These are phyloP conservation scores for Paramecium sexaurelia DNA, from an alignment of 73 alveolate species.

Conservation along the genomic window DNA sequence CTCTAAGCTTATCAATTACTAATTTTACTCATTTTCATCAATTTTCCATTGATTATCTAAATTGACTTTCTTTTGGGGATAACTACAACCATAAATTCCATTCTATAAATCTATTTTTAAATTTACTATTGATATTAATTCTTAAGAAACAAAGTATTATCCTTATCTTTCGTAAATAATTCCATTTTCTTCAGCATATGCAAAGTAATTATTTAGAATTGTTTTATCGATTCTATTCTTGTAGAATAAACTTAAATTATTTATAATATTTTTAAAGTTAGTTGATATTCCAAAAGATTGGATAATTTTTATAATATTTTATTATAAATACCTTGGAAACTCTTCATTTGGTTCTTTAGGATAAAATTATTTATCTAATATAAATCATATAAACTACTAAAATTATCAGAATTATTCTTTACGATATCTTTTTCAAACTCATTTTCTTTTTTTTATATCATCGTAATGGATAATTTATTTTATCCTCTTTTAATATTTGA, in stretches of 20 bases:
- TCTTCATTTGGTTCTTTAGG: neutral
- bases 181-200: neutral
- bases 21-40: too few species aligned
- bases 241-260: neutral
- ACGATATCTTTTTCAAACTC: neutral
- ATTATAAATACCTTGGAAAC: neutral
- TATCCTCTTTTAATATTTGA: neutral
- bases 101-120: neutral
- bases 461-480: neutral
- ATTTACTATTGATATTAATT: neutral
- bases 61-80: too few species aligned
- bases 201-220: neutral
- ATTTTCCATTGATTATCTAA: too few species aligned
- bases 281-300: neutral
- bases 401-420: neutral
- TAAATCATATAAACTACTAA: neutral
- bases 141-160: neutral
- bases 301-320: neutral
- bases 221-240: neutral
- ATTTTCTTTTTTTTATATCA: neutral
- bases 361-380: conserved; percentile 1
- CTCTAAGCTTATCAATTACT: too few species aligned
- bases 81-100: too few species aligned
- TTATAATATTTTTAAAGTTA: neutral
- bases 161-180: neutral